Conservation (phyloP, 148 eudicot genomes). For the Gaultheria prostrata region DNA sequence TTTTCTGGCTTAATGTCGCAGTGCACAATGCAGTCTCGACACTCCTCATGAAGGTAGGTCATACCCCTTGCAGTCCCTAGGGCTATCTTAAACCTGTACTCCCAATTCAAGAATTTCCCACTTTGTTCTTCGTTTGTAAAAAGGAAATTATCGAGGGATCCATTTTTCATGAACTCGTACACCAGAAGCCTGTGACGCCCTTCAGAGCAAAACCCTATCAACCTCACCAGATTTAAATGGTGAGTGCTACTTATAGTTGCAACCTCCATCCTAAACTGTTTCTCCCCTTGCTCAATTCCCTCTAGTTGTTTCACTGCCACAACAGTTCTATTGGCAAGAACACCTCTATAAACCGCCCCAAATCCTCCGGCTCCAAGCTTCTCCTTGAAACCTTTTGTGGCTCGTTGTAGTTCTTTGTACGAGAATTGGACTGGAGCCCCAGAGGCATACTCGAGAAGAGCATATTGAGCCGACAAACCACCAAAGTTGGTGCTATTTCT, state of each 20-base stretch:
- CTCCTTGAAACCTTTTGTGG: slow-evolving; percentile 75
- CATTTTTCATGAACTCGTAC: slow-evolving; percentile 81
- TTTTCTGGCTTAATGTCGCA: slow-evolving; percentile 91
- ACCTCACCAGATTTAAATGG: slow-evolving; percentile 75
- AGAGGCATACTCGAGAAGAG: slow-evolving; percentile 86
- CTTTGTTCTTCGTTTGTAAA: slow-evolving; percentile 34
- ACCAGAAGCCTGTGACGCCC: slow-evolving; percentile 76
- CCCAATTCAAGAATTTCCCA: slow-evolving; percentile 55
- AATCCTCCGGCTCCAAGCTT: slow-evolving; percentile 89
- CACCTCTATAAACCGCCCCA: slow-evolving; percentile 74
- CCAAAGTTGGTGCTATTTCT: slow-evolving; percentile 60
- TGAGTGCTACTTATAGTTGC: slow-evolving; percentile 92
- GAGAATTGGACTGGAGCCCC: slow-evolving; percentile 87
- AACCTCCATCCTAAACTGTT: slow-evolving; percentile 89
- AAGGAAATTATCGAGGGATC: slow-evolving; percentile 67
- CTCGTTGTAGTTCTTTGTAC: slow-evolving; percentile 59
- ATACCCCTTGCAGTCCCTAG: slow-evolving; percentile 83
- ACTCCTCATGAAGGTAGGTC: slow-evolving; percentile 88
- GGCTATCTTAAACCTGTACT: slow-evolving; percentile 57
- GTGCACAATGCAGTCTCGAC: slow-evolving; percentile 81
- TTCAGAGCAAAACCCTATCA: slow-evolving; percentile 88
- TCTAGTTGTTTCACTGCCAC: slow-evolving; percentile 81
- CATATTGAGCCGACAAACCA: slow-evolving; percentile 55
- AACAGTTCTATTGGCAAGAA: slow-evolving; percentile 51
- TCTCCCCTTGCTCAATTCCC: slow-evolving; percentile 92